Evolutionary conservation across 1,139 yeast genomes (phyloP), one percentile per base, ranked within the genome.

Genomic region (Hanseniaspora uvarum): DNA sequence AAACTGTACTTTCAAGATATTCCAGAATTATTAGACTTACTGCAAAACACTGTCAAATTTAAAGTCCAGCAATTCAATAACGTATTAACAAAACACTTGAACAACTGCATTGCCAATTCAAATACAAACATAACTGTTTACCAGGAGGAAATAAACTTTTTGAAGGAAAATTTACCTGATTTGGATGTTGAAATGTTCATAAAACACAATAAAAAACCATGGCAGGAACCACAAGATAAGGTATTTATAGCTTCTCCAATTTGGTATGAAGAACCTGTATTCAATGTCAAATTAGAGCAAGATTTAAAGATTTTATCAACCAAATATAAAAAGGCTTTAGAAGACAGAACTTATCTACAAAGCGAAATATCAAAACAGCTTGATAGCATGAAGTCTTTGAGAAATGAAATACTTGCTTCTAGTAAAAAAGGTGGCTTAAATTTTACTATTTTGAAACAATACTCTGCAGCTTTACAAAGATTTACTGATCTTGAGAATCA

Each of bases 231-330:
- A 0, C 72, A 72, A 5, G 97, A 92, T 68, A 86, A 83, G 64
- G 77, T 79, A 60, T 94, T 83, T 63, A 78, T 86, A 59, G 96
- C 97, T 0, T 82, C 95, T 40, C 81, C 89, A 34, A 84, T 94
- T 50, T 94, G 98, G 98, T 97, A 89, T 68, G 98, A 92, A 63
- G 96, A 92, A 67, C 95, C 88, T 59, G 73, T 78, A 47, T 79
- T 92, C 70, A 72, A 81, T 16, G 76, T 79, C 1, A 75, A 77
- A 19, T 70, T 72, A 34, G 81, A 78, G 41, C 76, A 77, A 1
- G 92, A 87, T 61, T 72, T 87, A 59, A 75, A 80, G 19, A 43
- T 50, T 5, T 30, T 50, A 12, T 50, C 53, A 1, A 30, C 14
- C 6, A 43, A 50, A 26, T 50, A 43, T 23, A 50, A 50, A 30